Base-by-base conservation (phyloP, 495 filamentous ascomycete species). In the Daldinia vernicosa region DNA sequence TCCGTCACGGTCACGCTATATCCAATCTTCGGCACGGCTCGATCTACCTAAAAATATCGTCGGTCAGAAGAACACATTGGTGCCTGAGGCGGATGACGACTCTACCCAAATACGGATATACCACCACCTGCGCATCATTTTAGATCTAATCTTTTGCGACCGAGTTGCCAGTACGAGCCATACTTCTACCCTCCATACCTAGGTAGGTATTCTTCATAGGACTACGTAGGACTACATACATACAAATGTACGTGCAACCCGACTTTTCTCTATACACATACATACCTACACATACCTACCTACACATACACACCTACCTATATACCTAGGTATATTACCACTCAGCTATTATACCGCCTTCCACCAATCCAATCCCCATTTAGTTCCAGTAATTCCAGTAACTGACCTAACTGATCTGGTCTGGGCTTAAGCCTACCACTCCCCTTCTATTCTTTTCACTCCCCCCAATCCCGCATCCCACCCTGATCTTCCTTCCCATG, bases 181-280 rank as follows among this genome's bases (percentile, higher is more conserved):
- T 55, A 70, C 40, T 54, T 39, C 32, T 6, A 60, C 47, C 61
- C 27, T 56, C 55, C 19, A 45, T 19, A 37, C 14, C 35, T 37
- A n/a, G n/a, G n/a, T n/a, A n/a, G n/a, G n/a, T n/a, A 47, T 47
- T 22, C 19, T 47, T 22, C 4, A 47, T 47, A 47, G 19, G 19
- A 47, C 19, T 24, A 47, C 17, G 24, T 24, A 47, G 8, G 19
- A 47, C 43, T 33, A 33, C 32, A 33, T 33, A 33, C 43, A 47
- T 69, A 52, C 61, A 26, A 66, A 60, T 69, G 70, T 73, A 60
- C 61, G 66, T 73, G 67, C 71, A 70, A 74, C 71, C 67, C 67
- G 60, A 74, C 71, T 67, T 55, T 30, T 52, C 30, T 17, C 24
- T 67, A 50, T 50, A 50, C 35, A 40, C 40, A 33, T 43, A 35